These are phyloP conservation scores for Karstenula rhodostoma DNA, from an alignment of 2,329 filamentous ascomycete species.

Conservation along the genomic window DNA sequence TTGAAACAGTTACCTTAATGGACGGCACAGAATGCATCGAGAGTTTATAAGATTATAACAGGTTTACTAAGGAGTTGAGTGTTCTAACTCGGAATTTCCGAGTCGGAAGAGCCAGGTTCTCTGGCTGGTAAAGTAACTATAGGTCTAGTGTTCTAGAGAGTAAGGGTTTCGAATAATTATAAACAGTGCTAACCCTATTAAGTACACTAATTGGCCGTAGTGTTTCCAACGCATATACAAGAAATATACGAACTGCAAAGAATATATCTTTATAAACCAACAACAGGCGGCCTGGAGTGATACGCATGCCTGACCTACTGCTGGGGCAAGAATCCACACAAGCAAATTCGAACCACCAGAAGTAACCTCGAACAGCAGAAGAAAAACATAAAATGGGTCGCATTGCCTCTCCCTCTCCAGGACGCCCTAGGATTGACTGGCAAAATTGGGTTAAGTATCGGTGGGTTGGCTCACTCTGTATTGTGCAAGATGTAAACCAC, in stretches of 20 bases:
- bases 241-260: neutral
- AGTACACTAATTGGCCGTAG: too few species aligned
- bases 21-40: too few species aligned
- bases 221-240: neutral
- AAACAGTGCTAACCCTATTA: too few species aligned
- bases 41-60: too few species aligned
- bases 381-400: neutral
- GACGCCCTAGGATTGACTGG: neutral
- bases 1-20: too few species aligned
- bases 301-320: constrained; percentile 16
- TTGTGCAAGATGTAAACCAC: neutral
- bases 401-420: neutral
- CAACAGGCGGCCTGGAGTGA: neutral
- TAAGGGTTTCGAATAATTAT: too few species aligned
- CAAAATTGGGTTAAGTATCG: neutral
- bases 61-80: too few species aligned
- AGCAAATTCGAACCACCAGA: neutral
- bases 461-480: constrained; percentile 1
- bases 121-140: too few species aligned
- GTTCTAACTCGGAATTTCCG: too few species aligned
- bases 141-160: too few species aligned
- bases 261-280: neutral
- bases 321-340: constrained; percentile 8
- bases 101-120: too few species aligned
- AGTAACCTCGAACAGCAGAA: neutral